Base-by-base conservation (phyloP, 768 basidiomycete genomes). In the Pluteus cervinus region DNA sequence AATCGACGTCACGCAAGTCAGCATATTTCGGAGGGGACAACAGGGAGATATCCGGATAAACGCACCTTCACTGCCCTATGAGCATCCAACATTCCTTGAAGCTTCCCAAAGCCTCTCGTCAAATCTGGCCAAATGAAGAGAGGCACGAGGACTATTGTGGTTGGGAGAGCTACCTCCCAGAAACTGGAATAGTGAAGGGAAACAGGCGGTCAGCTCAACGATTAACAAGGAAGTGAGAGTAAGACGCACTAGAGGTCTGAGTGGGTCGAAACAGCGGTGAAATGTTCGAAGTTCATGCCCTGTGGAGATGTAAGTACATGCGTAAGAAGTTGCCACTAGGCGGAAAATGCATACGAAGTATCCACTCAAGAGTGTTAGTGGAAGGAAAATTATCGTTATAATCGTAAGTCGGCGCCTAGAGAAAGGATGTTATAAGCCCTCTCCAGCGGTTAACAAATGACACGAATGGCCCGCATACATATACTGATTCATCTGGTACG, bases 401-500 rank as follows among this genome's bases (percentile, higher is more conserved):
- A 81, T 58, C 5, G 81, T 84, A 26, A 86, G 61, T 33, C 73
- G 72, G 28, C 76, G 76, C 76, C 76, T 79, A 46, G 25, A 16
- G 46, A 9, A 7, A 12, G 20, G 9, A 39, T 43, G 29, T 25
- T 20, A 42, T 7, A 15, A 18, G n/a, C n/a, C n/a, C n/a, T n/a
- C n/a, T n/a, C 14, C 23, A 42, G 20, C 10, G 17, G 29, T 20
- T 10, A 16, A 14, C 14, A 14, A 7, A 11, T 16, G 32, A 7
- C 14, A 28, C 15, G 32, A 34, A 43, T 6, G 22, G 30, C 23
- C 26, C 12, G 54, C 68, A 28, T 50, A 75, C 81, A 86, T 86
- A 33, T 78, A 75, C 53, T 79, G 66, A 51, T 85, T 85, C 79
- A 79, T 84, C 46, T 84, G 75, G 52, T 84, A 79, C 8, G 81